phyloP scores from a whole-genome alignment of 1,284 basidiomycete genomes.

The Trametes versicolor region DNA sequence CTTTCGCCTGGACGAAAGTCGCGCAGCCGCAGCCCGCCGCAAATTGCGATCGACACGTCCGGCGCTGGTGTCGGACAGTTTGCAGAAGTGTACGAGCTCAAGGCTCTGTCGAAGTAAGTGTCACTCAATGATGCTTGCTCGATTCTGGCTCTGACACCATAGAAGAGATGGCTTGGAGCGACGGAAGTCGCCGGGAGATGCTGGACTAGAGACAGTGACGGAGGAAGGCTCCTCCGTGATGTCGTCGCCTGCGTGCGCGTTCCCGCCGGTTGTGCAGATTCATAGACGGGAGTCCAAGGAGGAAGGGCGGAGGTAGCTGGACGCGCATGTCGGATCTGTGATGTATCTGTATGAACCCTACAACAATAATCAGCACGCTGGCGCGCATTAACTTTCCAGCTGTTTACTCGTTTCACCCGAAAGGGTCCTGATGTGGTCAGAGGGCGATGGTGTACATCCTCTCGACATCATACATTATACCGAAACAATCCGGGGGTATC shows the following conservation, averaged over 20 bases:
- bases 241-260: background rate
- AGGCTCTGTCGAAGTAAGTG: background rate
- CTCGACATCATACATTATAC: too few species aligned
- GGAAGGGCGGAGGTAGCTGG: background rate
- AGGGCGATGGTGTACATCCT: too few species aligned
- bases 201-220: background rate
- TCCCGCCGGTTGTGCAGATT: background rate
- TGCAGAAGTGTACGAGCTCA: constrained; percentile 4
- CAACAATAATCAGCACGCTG: too few species aligned
- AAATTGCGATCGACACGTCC: too few species aligned
- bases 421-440: too few species aligned
- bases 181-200: background rate
- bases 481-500: too few species aligned
- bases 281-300: background rate
- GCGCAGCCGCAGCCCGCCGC: too few species aligned
- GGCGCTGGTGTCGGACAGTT: too few species aligned
- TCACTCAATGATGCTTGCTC: background rate
- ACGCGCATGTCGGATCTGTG: background rate
- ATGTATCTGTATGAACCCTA: too few species aligned
- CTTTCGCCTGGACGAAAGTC: too few species aligned
- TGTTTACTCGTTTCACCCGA: too few species aligned
- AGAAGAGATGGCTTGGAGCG: background rate
- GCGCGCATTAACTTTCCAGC: too few species aligned
- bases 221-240: background rate
- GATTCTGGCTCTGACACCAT: background rate